Evolutionary conservation across 371 early-diverging fungal species (phyloP), one percentile per base, ranked within the genome.

Genomic region (Haplosporangium sp.): DNA sequence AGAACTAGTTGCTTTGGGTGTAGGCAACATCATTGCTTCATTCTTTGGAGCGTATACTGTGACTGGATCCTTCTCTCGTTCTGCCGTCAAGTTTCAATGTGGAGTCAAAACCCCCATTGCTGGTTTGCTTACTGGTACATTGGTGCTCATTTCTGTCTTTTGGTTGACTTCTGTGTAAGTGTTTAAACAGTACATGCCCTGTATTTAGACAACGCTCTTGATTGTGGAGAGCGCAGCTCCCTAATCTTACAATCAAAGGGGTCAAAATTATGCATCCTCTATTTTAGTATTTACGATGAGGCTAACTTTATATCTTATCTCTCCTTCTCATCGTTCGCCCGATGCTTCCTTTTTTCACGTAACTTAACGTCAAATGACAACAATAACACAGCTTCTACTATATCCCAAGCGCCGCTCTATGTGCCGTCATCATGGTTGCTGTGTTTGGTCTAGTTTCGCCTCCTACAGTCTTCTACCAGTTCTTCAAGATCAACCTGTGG

Each of bases 61-160:
- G 2, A 95, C 96, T 34, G 96, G 95, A 42, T 93, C 95, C 3
- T 96, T 97, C 83, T 93, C 95, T 4, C 91, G 97, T 39, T 90
- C 94, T 0, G 94, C 95, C 34, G 90, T 96, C 74, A 93, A 93
- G 84, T 71, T 84, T 62, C 83, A 82, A 37, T 73, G 77, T 37
- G 83, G 83, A 1, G 86, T 86, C 69, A 88, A 88, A 63, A 92
- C 96, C 0, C 96, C 97, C 0, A 76, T 94, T 11, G 87, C 92
- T 6, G 93, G 92, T 34, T 79, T 94, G 42, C 82, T 94, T 84
- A 93, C 94, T 0, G 94, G 90, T 1, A 69, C 85, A 35, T 86
- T 95, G 57, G 93, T 96, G 8, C 74, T 94, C 4, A 71, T 95
- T 15, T 87, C 94, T 27, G 84, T 96, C 39, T 95, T 89, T 82